Conservation (phyloP, 768 basidiomycete genomes). For the Mycena leptocephala region DNA sequence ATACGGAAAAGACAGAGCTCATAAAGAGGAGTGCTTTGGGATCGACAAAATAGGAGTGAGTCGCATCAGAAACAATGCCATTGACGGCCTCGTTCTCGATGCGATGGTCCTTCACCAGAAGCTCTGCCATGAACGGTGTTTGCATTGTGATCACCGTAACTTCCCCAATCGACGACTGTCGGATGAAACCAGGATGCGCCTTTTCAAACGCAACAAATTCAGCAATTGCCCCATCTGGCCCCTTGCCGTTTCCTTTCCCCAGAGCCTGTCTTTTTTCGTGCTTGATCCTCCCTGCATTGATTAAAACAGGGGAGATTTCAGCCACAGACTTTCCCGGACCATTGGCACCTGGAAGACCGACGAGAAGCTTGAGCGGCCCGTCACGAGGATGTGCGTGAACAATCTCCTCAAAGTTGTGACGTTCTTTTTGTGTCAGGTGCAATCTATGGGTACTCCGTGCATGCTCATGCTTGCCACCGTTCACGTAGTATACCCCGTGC, state of each 20-base stretch:
- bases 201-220: not conserved
- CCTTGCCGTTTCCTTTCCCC: not conserved
- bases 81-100: not conserved
- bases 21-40: not conserved
- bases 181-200: not conserved
- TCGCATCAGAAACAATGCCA: not conserved
- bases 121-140: not conserved
- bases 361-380: slow-evolving; percentile 35
- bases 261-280: slow-evolving; percentile 26
- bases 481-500: slow-evolving; percentile 33
- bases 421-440: slow-evolving; percentile 25
- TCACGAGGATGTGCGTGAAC: slow-evolving; percentile 29
- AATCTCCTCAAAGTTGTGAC: slow-evolving; percentile 12
- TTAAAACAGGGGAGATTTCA: slow-evolving; percentile 25
- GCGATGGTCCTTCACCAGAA: not conserved
- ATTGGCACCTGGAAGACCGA: slow-evolving; percentile 34
- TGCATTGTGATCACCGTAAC: not conserved
- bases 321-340: slow-evolving; percentile 38
- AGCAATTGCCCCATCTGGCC: not conserved
- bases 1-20: not conserved
- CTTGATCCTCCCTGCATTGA: slow-evolving; percentile 32
- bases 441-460: slow-evolving; percentile 32
- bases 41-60: not conserved
- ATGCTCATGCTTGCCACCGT: slow-evolving; percentile 38
- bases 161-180: not conserved